These are phyloP conservation scores for Serendipita sp. DNA, from an alignment of 768 basidiomycete genomes.

Conservation along the genomic window DNA sequence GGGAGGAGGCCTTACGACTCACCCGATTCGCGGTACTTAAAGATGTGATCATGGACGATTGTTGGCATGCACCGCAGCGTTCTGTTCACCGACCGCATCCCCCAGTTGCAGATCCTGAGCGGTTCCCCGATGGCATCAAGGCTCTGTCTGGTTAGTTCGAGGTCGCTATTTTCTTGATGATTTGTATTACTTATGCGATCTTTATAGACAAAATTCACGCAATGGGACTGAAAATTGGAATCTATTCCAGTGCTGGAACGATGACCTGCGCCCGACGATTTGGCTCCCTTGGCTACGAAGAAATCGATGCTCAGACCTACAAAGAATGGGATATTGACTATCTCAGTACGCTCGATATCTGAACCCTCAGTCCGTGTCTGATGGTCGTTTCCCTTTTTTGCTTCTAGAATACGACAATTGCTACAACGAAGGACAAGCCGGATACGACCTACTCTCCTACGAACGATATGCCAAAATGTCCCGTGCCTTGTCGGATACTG, in stretches of 20 bases:
- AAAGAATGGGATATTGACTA: slow-evolving; percentile 35
- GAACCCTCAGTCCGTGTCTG: not conserved
- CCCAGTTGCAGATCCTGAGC: slow-evolving; percentile 20
- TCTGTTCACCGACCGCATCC: slow-evolving; percentile 12
- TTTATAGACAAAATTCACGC: slow-evolving; percentile 20
- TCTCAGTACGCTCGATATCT: slow-evolving; percentile 22
- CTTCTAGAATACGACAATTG: slow-evolving; percentile 32
- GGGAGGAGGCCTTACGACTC: not conserved
- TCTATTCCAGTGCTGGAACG: not conserved
- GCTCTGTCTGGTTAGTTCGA: slow-evolving; percentile 12
- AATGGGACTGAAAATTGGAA: slow-evolving; percentile 21
- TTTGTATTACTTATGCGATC: not conserved
- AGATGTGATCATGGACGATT: slow-evolving; percentile 27
- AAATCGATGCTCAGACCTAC: slow-evolving; percentile 31
- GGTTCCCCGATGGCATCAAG: slow-evolving; percentile 22
- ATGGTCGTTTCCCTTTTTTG: not conserved
- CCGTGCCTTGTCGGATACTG: slow-evolving; percentile 29
- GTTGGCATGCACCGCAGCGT: slow-evolving; percentile 22
- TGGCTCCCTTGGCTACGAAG: slow-evolving; percentile 31
- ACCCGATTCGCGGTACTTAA: not conserved
- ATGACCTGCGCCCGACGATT: slow-evolving; percentile 24
- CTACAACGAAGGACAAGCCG: slow-evolving; percentile 27
- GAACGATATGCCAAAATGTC: slow-evolving; percentile 33
- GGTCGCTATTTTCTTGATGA: too few species aligned
- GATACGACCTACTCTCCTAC: slow-evolving; percentile 31